Conservation (phyloP, 192 early-diverging fungal genomes). For the Podochytrium sp. region DNA sequence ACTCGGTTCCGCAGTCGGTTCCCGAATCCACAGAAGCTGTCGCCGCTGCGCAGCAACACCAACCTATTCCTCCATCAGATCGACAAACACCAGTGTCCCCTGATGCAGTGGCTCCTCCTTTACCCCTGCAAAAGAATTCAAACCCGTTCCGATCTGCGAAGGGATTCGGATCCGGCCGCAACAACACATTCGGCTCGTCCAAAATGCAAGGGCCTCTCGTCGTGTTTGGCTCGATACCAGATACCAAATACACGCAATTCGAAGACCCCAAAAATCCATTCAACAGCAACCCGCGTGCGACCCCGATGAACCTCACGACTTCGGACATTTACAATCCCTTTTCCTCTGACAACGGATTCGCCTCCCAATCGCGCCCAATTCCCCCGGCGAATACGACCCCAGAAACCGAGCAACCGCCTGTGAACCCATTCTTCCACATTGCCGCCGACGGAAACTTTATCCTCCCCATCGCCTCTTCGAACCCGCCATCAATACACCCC, state of each 20-base stretch:
- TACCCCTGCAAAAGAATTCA: too few relatives aligned
- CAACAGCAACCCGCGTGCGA: conserved; percentile 1
- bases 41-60: not conserved
- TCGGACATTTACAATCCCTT: conserved; percentile 27
- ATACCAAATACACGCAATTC: conserved; percentile 15
- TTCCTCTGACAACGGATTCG: conserved; percentile 11
- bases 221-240: conserved; percentile 30
- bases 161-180: not conserved
- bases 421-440: conserved; percentile 28
- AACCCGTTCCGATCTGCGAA: not conserved
- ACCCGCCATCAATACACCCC: not conserved
- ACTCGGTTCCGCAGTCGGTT: not conserved
- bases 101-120: too few relatives aligned
- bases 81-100: too few relatives aligned
- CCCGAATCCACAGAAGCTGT: not conserved
- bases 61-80: too few relatives aligned
- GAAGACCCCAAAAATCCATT: conserved; percentile 29
- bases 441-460: not conserved
- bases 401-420: not conserved
- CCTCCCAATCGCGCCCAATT: not conserved
- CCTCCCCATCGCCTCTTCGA: not conserved
- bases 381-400: not conserved
- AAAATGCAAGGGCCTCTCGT: conserved; percentile 27
- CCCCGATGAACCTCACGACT: conserved; percentile 23
- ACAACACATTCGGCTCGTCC: conserved; percentile 22